Conservation (phyloP, 768 basidiomycete species). For the Hericium rajendrae region DNA sequence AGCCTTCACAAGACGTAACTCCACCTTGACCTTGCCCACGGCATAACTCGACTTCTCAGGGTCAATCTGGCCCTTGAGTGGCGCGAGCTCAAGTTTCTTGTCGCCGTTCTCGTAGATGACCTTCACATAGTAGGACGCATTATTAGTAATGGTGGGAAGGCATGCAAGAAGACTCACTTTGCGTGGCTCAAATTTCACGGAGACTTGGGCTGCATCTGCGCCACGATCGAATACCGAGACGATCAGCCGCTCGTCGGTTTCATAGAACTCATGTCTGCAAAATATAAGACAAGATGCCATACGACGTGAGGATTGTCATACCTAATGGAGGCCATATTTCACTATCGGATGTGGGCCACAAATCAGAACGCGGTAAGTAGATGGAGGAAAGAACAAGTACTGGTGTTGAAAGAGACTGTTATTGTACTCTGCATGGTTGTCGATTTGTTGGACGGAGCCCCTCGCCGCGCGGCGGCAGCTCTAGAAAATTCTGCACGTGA, state of each 20-base stretch:
- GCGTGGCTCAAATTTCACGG: slow-evolving; percentile 53
- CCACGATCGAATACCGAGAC: slow-evolving; percentile 74
- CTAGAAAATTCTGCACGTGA: slow-evolving; percentile 11
- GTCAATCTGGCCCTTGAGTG: slow-evolving; percentile 76
- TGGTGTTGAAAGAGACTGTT: not conserved
- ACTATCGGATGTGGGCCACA: not conserved
- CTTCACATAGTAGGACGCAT: slow-evolving; percentile 24
- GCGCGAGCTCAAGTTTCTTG: slow-evolving; percentile 61
- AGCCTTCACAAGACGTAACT: slow-evolving; percentile 68
- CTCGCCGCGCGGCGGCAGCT: not conserved
- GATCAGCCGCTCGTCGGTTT: slow-evolving; percentile 66
- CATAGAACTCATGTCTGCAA: slow-evolving; percentile 67
- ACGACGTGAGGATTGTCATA: not conserved
- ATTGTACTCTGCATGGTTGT: not conserved
- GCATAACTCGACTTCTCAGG: slow-evolving; percentile 49
- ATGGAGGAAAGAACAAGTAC: no score
- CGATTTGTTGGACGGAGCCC: not conserved
- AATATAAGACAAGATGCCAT: not conserved
- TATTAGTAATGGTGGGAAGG: not conserved
- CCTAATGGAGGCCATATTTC: slow-evolving; percentile 7
- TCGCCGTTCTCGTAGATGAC: slow-evolving; percentile 60
- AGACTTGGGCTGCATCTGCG: slow-evolving; percentile 55
- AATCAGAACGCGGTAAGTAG: not conserved
- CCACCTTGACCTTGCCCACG: slow-evolving; percentile 82
- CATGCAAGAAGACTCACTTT: slow-evolving; percentile 31